Base-by-base conservation (phyloP, 345 rosid genomes). In the Salix caprea region DNA sequence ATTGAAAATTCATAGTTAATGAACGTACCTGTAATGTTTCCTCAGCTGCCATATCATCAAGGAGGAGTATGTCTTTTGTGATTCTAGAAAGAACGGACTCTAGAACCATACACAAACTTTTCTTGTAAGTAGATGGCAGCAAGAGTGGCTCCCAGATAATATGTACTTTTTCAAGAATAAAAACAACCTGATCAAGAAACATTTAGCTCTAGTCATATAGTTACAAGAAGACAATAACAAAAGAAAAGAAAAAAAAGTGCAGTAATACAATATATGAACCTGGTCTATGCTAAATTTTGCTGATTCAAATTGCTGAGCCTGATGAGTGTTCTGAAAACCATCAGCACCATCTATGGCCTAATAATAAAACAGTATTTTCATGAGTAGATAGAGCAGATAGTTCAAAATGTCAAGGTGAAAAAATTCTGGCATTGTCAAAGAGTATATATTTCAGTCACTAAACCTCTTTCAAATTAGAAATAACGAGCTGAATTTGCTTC, bases 21-120 rank as follows among this genome's bases (percentile, higher is more conserved):
- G 70, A 65, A 23, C 70, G 65, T 74, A 91, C 99, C 95, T 91
- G 94, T 73, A 92, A 84, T 70, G 99, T 93, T 86, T 96, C 99
- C 74, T 96, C 99, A 15, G 99, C 98, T 36, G 99, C 98, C 87
- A 96, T 88, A 81, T 96, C 99, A 79, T 96, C 99, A 70, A 96
- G 80, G 76, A 88, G 89, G 78, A 96, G 94, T 71, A 93, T 86
- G 79, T 96, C 97, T 85, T 73, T 87, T 4, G 89, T 54, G 62
- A 93, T 88, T 85, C 95, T 87, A 67, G 90, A 89, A 80, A 96
- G 88, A 50, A 93, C 93, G 0, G 97, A 91, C 71, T 93, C 98
- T 75, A 96, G 83, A 81, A 92, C 91, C 16, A 77, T 68, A 77
- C 95, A 89, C 95, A 92, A 91, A 87, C 97, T 89, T 81, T 86